Evolutionary conservation across 2,329 filamentous ascomycete species (phyloP).

Genomic region (Plectosphaerella plurivora): DNA sequence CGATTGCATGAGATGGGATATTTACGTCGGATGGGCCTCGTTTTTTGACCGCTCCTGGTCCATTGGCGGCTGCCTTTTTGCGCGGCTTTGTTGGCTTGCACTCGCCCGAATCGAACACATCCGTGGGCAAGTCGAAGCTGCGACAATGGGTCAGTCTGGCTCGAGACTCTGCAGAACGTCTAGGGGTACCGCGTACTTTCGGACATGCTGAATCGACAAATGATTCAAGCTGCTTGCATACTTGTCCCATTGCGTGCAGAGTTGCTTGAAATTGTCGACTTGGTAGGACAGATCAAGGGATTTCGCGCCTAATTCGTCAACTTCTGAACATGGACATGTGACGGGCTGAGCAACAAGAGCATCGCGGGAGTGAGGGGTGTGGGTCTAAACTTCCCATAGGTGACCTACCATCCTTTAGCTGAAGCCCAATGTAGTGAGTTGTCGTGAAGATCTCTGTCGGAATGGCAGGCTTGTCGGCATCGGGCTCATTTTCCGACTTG

Average conservation of each 20-base stretch:
- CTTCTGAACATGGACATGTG: neutral
- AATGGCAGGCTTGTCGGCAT: neutral
- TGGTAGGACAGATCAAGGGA: conserved; percentile 75
- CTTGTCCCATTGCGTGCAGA: conserved; percentile 70
- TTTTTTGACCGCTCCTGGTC: conserved; percentile 38
- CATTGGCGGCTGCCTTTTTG: conserved; percentile 27
- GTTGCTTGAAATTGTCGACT: conserved; percentile 81
- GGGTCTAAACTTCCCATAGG: neutral
- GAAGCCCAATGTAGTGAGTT: conserved; percentile 90
- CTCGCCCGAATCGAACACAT: conserved; percentile 83
- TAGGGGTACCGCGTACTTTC: conserved; percentile 60
- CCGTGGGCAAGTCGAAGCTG: conserved; percentile 82
- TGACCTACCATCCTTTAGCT: conserved; percentile 66
- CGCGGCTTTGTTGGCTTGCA: conserved; percentile 56
- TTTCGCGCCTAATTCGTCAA: conserved; percentile 54
- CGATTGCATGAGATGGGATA: neutral
- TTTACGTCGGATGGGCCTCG: conserved; percentile 42
- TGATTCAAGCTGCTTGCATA: conserved; percentile 70
- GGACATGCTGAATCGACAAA: conserved; percentile 66
- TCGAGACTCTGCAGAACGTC: neutral
- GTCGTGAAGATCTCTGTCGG: conserved; percentile 68
- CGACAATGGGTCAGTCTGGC: conserved; percentile 1
- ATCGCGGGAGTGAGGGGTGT: neutral
- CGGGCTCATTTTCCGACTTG: neutral
- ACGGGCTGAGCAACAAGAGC: neutral